Conservation (phyloP, 1,284 basidiomycete genomes). For the Irpex lacteus region DNA sequence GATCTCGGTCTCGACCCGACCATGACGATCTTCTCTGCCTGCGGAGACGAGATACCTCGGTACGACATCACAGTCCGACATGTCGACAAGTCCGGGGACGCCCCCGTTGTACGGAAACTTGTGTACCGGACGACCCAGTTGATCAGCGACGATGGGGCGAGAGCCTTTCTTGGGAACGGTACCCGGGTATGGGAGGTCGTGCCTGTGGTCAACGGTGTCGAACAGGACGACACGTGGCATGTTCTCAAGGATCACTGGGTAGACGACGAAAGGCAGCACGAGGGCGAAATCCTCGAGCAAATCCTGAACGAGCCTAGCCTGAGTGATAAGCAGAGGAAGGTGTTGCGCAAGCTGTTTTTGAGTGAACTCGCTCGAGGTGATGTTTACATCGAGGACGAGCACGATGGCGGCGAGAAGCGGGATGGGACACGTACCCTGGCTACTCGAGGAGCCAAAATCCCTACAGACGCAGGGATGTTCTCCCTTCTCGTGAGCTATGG, state of each 20-base stretch:
- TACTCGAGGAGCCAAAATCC: background rate
- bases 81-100: background rate
- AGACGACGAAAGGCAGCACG: slow-evolving; percentile 3
- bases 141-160: slow-evolving; percentile 1
- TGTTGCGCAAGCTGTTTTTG: background rate
- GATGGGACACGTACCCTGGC: slow-evolving; percentile 1
- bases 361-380: slow-evolving; percentile 6
- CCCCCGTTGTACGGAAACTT: background rate
- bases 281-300: slow-evolving; percentile 6
- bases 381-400: background rate
- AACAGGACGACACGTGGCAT: background rate
- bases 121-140: background rate
- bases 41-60: background rate
- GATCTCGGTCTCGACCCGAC: slow-evolving; percentile 1
- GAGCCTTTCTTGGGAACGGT: slow-evolving; percentile 3
- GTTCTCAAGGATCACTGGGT: slow-evolving; percentile 14
- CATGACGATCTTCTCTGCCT: background rate
- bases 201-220: background rate
- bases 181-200: slow-evolving; percentile 7
- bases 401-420: background rate
- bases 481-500: background rate
- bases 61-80: background rate
- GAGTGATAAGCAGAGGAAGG: background rate
- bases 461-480: background rate
- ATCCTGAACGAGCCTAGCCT: background rate